Evolutionary conservation across 305 asterid genomes (phyloP), one percentile per base, ranked within the genome.

Genomic region (Fraxinus ornus): DNA sequence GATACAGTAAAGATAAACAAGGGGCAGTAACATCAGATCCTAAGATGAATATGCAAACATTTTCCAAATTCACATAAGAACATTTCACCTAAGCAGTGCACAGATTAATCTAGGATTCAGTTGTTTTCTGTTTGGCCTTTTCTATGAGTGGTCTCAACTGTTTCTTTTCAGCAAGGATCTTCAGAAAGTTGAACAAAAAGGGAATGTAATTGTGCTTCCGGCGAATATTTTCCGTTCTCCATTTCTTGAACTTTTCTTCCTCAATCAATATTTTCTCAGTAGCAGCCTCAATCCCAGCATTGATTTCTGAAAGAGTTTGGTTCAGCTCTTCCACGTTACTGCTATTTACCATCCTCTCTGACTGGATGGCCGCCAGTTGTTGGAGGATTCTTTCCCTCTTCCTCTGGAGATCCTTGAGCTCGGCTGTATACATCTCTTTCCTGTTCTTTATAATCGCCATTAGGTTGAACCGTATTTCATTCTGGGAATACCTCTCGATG

Each of bases 111-210:
- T 85, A 82, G 84, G 94, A 89, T 84, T 87, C 90, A 75, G 89
- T 82, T 1, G 93, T 87, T 87, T 93, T 94, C 90, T 94, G 98
- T 84, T 92, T 95, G 78, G 98, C 98, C 92, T 94, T 95, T 68
- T 94, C 98, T 60, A 96, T 93, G 79, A 96, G 96, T 84, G 98
- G 98, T 87, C 99, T 94, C 91, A 94, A 87, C 92, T 93, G 98
- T 92, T 96, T 94, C 95, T 96, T 96, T 83, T 96, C 99, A 17
- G 98, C 99, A 78, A 96, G 98, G 75, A 94, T 86, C 96, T 96
- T 96, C 89, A 96, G 82, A 80, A 96, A 96, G 95, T 94, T 96
- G 91, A 94, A 96, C 88, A 96, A 85, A 85, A 96, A 96, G 1
- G 98, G 98, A 21, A 94, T 96, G 77, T 93, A 94, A 74, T 96